phyloP scores from a whole-genome alignment of 176 grass and related monocot genomes.

The Zea luxurians region DNA sequence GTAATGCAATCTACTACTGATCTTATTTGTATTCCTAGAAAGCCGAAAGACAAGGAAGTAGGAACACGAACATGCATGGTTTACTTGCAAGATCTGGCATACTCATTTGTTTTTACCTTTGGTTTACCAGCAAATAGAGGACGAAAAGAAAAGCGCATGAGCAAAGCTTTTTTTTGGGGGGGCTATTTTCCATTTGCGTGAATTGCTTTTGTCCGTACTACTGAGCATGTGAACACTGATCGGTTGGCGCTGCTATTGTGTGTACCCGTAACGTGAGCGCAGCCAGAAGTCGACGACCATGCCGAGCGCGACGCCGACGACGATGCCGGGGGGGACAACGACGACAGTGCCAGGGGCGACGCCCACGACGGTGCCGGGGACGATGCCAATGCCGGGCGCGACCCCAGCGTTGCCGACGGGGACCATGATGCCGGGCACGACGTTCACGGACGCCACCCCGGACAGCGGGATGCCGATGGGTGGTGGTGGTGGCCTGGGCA shows the following conservation, averaged over 20 bases:
- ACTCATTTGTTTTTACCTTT: background rate
- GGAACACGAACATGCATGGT: background rate
- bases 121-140: conserved; percentile 17
- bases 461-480: conserved; percentile 38
- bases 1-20: background rate
- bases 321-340: background rate
- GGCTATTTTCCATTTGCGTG: background rate
- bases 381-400: background rate
- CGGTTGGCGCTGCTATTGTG: conserved; percentile 8
- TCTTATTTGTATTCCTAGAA: background rate
- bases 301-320: conserved; percentile 2
- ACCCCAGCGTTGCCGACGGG: conserved; percentile 27
- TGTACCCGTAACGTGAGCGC: conserved; percentile 27
- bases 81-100: conserved; percentile 7
- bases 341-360: background rate
- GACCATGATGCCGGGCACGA: conserved; percentile 19
- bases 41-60: background rate
- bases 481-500: conserved; percentile 1
- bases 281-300: conserved; percentile 69
- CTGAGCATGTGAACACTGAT: conserved; percentile 16
- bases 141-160: background rate
- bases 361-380: background rate
- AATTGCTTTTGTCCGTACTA: background rate
- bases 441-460: conserved; percentile 44
- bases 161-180: background rate